These are phyloP conservation scores for Cucumis cinereus DNA, from an alignment of 306 rosid species.

Conservation along the genomic window DNA sequence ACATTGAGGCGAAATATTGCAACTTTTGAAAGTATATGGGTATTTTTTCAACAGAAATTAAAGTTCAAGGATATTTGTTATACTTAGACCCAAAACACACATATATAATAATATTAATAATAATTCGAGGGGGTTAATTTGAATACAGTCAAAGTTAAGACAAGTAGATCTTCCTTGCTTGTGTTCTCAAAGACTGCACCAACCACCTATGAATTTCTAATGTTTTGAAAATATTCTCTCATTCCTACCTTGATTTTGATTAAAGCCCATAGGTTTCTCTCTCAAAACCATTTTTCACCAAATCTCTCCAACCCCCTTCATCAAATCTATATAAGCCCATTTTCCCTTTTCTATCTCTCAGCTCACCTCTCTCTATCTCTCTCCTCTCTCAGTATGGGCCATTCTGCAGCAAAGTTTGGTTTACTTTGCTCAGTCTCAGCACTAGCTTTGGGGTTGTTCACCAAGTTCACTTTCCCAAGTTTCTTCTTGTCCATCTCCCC, in stretches of 20 bases:
- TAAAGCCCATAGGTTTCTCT: conserved; percentile 14
- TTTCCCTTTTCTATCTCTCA: background rate
- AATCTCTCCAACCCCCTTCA: background rate
- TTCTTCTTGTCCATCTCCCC: conserved; percentile 3
- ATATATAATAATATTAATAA: too few relatives aligned
- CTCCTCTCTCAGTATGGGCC: conserved; percentile 14
- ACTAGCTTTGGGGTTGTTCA: conserved; percentile 9
- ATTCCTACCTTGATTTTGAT: conserved; percentile 4
- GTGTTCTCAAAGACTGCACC: conserved; percentile 5
- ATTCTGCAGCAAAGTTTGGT: conserved; percentile 10
- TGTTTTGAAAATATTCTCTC: background rate
- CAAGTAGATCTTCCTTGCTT: background rate
- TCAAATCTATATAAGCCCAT: background rate
- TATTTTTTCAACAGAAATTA: too few relatives aligned
- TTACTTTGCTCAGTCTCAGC: conserved; percentile 11
- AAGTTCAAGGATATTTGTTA: too few relatives aligned
- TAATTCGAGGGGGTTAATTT: too few relatives aligned
- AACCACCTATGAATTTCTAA: background rate
- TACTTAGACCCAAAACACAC: too few relatives aligned
- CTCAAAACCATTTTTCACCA: conserved; percentile 19
- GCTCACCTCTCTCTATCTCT: background rate
- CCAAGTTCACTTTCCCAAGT: conserved; percentile 15
- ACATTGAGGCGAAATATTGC: too few relatives aligned
- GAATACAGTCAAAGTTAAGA: too few relatives aligned
- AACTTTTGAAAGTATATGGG: too few relatives aligned